Base-by-base conservation (phyloP, 805 yeast genomes). In the Henningerozyma blattae region DNA sequence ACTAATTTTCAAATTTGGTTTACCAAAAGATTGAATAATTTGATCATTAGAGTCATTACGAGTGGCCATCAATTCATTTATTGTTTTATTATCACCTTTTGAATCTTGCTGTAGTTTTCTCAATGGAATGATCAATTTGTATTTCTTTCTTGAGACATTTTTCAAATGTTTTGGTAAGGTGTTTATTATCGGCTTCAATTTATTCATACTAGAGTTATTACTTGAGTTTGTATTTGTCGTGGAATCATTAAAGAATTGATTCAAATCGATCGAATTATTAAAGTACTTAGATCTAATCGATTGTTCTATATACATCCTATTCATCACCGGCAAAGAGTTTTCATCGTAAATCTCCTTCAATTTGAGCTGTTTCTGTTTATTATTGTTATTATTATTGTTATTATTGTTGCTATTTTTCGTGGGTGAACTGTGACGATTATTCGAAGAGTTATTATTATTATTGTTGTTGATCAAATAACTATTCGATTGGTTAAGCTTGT, bases 141-240 rank as follows among this genome's bases (percentile, higher is more conserved):
- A 44, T 4, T 32, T 30, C 18, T 31, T 39, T 13, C 34, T 36
- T 16, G 31, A 12, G 3, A 30, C 22, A 5, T 30, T 16, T 5
- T 19, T 27, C n/a, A 28, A 30, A 3, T 31, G 12, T 24, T 34
- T 41, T 15, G 42, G 30, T 9, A 38, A 17, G 9, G 33, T 41
- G 18, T 40, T 37, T 15, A 46, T 44, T 13, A 41, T 35, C 2
- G 47, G 44, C 22, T 36, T 43, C 15, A 38, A 27, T 18, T 36
- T 46, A 18, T 24, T 27, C 19, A 31, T 31, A n/a, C n/a, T 15
- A 6, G 14, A 5, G n/a, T 9, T n/a, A 5, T 12, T 8, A n/a
- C n/a, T 24, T 8, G 27, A 24, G n/a, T 6, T 24, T 8, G 12
- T 20, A 8, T 39, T 40, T 18, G 30, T 31, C n/a, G n/a, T n/a